Base-by-base conservation (phyloP, 164 flowering plant species). In the Vitis riparia region DNA sequence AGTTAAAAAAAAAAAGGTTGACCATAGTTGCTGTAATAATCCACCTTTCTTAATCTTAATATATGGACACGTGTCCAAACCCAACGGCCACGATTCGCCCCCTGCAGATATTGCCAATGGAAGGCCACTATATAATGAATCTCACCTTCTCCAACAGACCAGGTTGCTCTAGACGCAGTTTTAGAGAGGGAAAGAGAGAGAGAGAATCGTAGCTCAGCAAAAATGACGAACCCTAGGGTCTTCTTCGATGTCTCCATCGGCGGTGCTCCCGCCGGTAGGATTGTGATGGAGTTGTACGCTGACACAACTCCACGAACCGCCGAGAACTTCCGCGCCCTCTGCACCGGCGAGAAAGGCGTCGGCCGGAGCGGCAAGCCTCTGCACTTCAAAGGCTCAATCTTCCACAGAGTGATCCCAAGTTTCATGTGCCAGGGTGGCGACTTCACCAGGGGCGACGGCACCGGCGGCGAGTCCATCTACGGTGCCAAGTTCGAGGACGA, bases 341-440 rank as follows among this genome's bases (percentile, higher is more conserved):
- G 92, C 89, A 90, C 94, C n/a, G 93, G 95, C 17, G 94, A 88
- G 90, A 91, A 89, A 69, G 95, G 92, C 23, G 73, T 53, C 48
- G 91, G 91, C 12, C 71, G 64, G n/a, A 44, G 66, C 77, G 89
- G 95, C 44, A 88, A 87, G 81, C 85, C 96, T n/a, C 83, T 90
- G 29, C 93, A 90, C 86, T 90, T 69, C 87, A 91, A 91, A 72
- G 89, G 87, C 2, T 91, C 93, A 0, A 3, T 65, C 60, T 91
- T 91, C 82, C 93, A 91, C 85, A 84, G 90, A 2, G 90, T 91
- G 73, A 91, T 91, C 80, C 93, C 93, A 0, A 65, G 63, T 0
- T 88, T 87, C 85, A 87, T 89, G 90, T 89, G 92, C 75, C 93
- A 89, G 77, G 92, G 93, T 2, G 96, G 96, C 9, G 96, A 91